Base-by-base conservation (phyloP, 441 rosid species). In the Populus tomentosa region DNA sequence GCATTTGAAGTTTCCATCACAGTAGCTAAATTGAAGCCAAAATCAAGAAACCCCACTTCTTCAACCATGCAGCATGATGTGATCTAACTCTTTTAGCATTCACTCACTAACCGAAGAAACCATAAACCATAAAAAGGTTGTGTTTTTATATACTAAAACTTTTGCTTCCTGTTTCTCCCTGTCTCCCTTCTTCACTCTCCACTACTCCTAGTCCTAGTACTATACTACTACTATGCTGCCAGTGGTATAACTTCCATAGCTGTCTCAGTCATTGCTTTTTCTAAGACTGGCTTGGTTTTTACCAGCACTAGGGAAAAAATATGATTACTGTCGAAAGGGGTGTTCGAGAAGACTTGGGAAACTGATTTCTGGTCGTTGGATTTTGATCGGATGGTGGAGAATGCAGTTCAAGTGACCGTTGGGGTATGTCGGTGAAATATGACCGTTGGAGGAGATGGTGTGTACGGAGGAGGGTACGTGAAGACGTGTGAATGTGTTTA, bases 371-470 rank as follows among this genome's bases (percentile, higher is more conserved):
- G 66, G 70, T 89, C 94, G 93, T 87, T 77, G 75, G 92, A 91
- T 91, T 53, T 11, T 0, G 65, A 94, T 91, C 98, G 0, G 71
- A 88, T 83, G 95, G 95, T 70, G n/a, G 64, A 69, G 68, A 81
- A 59, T n/a, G 50, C 61, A 38, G 71, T 77, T 83, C 75, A 84
- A 64, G 91, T 90, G 91, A 92, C 98, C 99, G 99, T 93, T 95
- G 87, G 82, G 10, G 59, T 8, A 74, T 92, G 97, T 93, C 97
- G 94, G 96, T 83, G 90, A 84, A 90, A 91, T 90, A 85, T 90
- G 90, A 93, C 98, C 98, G 99, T 95, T 95, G 87, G 78, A 61
- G 86, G 82, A 65, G 87, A 85, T 80, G 86, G 82, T 81, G 96
- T 86, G 96, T 88, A 90, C 90, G n/a, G n/a, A n/a, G 93, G 92